Conservation (phyloP, 441 rosid genomes). For the Eruca vesicaria region DNA sequence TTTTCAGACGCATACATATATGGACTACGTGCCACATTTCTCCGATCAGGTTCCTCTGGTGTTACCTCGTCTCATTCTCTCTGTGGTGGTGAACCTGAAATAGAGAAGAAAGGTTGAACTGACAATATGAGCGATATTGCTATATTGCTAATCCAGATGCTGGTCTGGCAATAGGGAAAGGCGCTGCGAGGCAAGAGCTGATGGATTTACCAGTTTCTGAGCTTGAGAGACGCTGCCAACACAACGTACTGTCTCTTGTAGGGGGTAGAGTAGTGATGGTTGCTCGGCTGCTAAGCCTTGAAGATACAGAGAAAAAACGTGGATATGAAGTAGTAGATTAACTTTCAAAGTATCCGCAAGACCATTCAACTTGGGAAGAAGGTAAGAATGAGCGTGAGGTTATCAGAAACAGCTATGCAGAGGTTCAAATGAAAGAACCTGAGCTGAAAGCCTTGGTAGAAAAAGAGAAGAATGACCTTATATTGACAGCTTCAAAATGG, state of each 20-base stretch:
- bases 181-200: slow-evolving; percentile 90
- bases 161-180: slow-evolving; percentile 96
- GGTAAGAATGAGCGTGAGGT: slow-evolving; percentile 50
- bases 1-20: slow-evolving; percentile 98
- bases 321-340: slow-evolving; percentile 81
- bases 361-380: slow-evolving; percentile 55
- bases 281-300: slow-evolving; percentile 86
- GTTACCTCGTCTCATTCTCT: slow-evolving; percentile 85
- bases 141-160: slow-evolving; percentile 72
- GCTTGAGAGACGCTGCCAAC: slow-evolving; percentile 97
- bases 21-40: slow-evolving; percentile 95
- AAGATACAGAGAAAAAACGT: slow-evolving; percentile 93
- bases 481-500: slow-evolving; percentile 95
- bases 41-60: slow-evolving; percentile 86
- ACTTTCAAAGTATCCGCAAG: slow-evolving; percentile 58
- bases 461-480: slow-evolving; percentile 77
- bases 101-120: slow-evolving; percentile 74
- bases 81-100: slow-evolving; percentile 81
- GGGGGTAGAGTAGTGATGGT: slow-evolving; percentile 99
- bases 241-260: slow-evolving; percentile 94
- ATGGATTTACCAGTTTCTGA: slow-evolving; percentile 89
- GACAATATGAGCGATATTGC: too few species aligned
- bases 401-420: slow-evolving; percentile 44
- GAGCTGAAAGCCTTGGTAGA: slow-evolving; percentile 60
- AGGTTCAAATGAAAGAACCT: slow-evolving; percentile 51